These are phyloP conservation scores for Diaporthe velutina DNA, from an alignment of 2,329 filamentous ascomycete species.

Conservation along the genomic window DNA sequence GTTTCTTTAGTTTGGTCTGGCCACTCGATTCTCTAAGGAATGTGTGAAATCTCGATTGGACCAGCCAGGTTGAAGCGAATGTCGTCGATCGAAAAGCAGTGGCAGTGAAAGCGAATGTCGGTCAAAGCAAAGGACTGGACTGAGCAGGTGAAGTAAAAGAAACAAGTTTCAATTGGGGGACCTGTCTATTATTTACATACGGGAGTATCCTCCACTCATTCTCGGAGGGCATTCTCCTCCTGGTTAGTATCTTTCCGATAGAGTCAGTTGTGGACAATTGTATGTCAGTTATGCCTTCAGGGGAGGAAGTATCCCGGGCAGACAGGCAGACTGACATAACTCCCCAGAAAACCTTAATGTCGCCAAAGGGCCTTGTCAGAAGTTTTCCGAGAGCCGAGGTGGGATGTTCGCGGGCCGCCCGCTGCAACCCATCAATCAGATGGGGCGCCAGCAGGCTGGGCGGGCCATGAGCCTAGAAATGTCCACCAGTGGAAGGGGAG, in stretches of 20 bases:
- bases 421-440: constrained; percentile 16
- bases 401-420: constrained; percentile 15
- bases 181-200: constrained; percentile 4
- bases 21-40: neutral
- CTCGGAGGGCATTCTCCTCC: neutral
- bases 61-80: constrained; percentile 21
- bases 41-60: constrained; percentile 5
- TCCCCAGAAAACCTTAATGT: constrained; percentile 6
- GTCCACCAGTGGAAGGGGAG: constrained; percentile 4
- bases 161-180: neutral
- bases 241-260: neutral
- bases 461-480: neutral
- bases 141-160: neutral
- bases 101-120: neutral
- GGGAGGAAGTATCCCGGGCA: neutral
- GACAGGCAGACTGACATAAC: neutral
- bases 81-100: neutral
- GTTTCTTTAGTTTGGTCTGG: neutral
- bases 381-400: constrained; percentile 6
- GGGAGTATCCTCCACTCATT: neutral
- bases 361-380: neutral
- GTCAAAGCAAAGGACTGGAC: neutral
- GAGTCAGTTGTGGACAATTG: neutral
- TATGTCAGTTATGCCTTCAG: neutral
- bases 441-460: neutral